These are phyloP conservation scores for Pyrenula aspistea DNA, from an alignment of 495 filamentous ascomycete species.

Conservation along the genomic window DNA sequence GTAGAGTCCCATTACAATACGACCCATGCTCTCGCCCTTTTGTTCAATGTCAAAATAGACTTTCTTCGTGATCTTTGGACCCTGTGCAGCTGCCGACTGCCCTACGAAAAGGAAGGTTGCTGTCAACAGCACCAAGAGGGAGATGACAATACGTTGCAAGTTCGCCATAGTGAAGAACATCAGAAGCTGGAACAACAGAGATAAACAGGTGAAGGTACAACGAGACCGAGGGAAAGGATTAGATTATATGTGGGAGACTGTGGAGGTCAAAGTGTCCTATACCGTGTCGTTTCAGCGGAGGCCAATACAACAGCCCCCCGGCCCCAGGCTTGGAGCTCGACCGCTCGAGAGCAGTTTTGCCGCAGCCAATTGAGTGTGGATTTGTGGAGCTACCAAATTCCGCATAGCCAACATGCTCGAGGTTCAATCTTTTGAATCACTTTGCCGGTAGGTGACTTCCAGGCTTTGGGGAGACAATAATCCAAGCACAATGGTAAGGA, in stretches of 20 bases:
- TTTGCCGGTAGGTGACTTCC: too few species aligned
- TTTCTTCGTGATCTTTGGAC: conserved; percentile 94
- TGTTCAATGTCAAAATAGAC: conserved; percentile 93
- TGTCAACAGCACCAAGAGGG: conserved; percentile 63
- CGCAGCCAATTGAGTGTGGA: not conserved
- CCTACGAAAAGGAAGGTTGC: conserved; percentile 60
- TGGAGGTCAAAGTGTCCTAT: not conserved
- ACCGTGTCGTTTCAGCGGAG: not conserved
- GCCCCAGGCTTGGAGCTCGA: not conserved
- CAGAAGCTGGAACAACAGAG: not conserved
- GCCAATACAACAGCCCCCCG: not conserved
- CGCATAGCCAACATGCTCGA: not conserved
- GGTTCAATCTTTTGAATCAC: too few species aligned
- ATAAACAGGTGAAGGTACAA: too few species aligned
- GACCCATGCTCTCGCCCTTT: conserved; percentile 72
- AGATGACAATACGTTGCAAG: conserved; percentile 40
- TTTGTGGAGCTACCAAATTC: not conserved
- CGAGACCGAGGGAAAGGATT: too few species aligned
- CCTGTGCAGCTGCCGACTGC: conserved; percentile 65
- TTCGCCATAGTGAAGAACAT: conserved; percentile 31
- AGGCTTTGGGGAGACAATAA: too few species aligned
- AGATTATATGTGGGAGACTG: too few species aligned
- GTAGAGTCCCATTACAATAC: conserved; percentile 89
- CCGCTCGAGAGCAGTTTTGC: not conserved
- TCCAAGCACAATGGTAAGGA: too few species aligned